Evolutionary conservation across 768 basidiomycete species (phyloP).

Genomic region (Auricularia sp.): DNA sequence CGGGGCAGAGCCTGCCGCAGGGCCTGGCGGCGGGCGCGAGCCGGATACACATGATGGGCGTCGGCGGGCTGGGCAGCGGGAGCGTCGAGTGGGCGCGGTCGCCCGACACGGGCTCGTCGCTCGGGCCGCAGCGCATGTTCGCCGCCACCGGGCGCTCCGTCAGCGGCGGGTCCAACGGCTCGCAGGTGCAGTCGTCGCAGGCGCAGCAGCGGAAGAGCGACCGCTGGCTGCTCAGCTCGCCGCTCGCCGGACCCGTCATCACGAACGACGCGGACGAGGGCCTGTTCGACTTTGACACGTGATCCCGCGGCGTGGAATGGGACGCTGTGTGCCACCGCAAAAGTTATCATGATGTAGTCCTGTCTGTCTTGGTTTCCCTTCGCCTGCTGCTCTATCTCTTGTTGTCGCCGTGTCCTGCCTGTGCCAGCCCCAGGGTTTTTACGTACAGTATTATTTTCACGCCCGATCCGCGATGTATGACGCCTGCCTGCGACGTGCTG

Average conservation of each 20-base stretch:
- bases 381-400: too few species aligned
- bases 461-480: too few species aligned
- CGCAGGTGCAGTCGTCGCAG: not conserved
- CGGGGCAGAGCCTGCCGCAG: slow-evolving; percentile 84
- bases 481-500: too few species aligned
- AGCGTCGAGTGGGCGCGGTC: slow-evolving; percentile 9
- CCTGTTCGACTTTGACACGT: slow-evolving; percentile 55
- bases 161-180: not conserved
- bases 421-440: too few species aligned
- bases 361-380: too few species aligned
- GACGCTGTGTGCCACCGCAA: too few species aligned
- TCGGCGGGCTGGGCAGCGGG: slow-evolving; percentile 15
- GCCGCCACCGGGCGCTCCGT: slow-evolving; percentile 3
- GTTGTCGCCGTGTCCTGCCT: too few species aligned
- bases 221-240: slow-evolving; percentile 36
- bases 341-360: too few species aligned
- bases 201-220: slow-evolving; percentile 6
- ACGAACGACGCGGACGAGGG: slow-evolving; percentile 55
- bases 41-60: slow-evolving; percentile 66
- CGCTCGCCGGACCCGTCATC: slow-evolving; percentile 49
- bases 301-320: too few species aligned
- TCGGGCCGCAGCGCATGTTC: not conserved
- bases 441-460: too few species aligned
- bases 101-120: slow-evolving; percentile 20
- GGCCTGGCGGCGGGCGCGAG: slow-evolving; percentile 88